Percentiles rank a stretch among this genome's conserved stretches.
These are phyloP conservation scores for Podospora pseudopauciseta DNA, from an alignment of 495 filamentous ascomycete species.

Conservation along the genomic window DNA sequence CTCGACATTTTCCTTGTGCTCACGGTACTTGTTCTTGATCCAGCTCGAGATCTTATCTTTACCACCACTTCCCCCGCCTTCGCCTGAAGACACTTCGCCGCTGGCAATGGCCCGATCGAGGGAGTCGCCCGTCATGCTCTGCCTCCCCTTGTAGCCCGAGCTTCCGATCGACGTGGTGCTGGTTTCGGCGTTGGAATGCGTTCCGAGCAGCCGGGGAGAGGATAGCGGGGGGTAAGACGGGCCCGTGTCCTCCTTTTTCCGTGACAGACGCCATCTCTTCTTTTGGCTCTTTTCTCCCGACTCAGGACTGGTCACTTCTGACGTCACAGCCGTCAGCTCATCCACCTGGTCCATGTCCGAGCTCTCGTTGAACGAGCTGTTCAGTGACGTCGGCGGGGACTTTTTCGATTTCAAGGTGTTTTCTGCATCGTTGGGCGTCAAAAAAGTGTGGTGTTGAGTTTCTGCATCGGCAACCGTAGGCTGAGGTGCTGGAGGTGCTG, in stretches of 20 bases:
- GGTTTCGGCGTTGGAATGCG: constrained; percentile 61
- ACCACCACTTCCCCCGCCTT: constrained; percentile 46
- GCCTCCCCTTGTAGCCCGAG: constrained; percentile 43
- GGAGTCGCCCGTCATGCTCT: constrained; percentile 55
- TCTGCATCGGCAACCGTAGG: neutral
- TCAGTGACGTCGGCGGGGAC: constrained; percentile 66
- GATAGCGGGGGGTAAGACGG: constrained; percentile 34
- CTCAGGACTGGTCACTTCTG: constrained; percentile 41
- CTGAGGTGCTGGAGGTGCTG: constrained; percentile 4
- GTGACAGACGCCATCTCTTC: constrained; percentile 73
- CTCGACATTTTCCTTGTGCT: constrained; percentile 66
- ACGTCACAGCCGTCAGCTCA: constrained; percentile 38
- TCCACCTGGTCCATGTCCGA: constrained; percentile 72
- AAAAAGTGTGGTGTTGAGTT: constrained; percentile 15
- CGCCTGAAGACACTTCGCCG: constrained; percentile 36
- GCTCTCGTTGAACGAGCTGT: constrained; percentile 72
- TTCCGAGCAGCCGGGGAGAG: constrained; percentile 52
- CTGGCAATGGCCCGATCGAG: constrained; percentile 40
- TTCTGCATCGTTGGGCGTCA: constrained; percentile 40
- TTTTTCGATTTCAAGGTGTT: constrained; percentile 56
- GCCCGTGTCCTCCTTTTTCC: constrained; percentile 49
- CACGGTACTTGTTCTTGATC: constrained; percentile 78
- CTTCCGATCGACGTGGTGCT: constrained; percentile 70
- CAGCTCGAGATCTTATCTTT: constrained; percentile 71
- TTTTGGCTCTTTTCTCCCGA: constrained; percentile 65